phyloP scores from a whole-genome alignment of 148 eudicot genomes.

The Chenopodium berlandieri region DNA sequence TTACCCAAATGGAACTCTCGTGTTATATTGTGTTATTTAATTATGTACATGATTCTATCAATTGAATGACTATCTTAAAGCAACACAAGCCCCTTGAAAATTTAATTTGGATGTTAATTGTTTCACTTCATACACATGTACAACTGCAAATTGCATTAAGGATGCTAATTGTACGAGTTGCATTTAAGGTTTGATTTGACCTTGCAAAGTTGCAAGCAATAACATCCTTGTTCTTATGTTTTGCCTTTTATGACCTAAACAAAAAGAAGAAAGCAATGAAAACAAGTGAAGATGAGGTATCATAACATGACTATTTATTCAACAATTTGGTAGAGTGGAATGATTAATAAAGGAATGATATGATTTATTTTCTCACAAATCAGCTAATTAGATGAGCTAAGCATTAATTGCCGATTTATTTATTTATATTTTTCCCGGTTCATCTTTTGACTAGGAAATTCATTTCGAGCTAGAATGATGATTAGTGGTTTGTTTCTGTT shows the following conservation, averaged over 20 bases:
- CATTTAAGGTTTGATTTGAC: background rate
- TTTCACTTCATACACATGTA: too few species aligned
- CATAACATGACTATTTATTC: conserved; percentile 4
- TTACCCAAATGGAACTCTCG: too few species aligned
- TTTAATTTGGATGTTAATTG: too few species aligned
- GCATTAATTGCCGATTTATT: background rate
- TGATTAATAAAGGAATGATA: background rate
- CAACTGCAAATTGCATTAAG: background rate
- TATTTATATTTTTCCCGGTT: background rate
- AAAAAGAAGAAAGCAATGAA: background rate
- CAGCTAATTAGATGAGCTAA: conserved; percentile 3
- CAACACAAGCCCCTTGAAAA: too few species aligned
- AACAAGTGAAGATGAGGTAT: conserved; percentile 7
- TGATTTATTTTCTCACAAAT: background rate
- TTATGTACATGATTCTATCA: too few species aligned
- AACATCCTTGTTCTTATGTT: background rate
- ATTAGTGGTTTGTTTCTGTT: background rate
- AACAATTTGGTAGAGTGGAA: conserved; percentile 8
- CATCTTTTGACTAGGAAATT: background rate
- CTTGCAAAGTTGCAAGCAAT: background rate
- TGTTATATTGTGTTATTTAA: too few species aligned
- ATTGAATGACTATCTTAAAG: too few species aligned
- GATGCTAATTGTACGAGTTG: background rate
- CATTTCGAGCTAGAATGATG: background rate
- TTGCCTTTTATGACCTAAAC: background rate